These are phyloP conservation scores for Biscutella auriculata DNA, from an alignment of 441 rosid genomes.

Conservation along the genomic window DNA sequence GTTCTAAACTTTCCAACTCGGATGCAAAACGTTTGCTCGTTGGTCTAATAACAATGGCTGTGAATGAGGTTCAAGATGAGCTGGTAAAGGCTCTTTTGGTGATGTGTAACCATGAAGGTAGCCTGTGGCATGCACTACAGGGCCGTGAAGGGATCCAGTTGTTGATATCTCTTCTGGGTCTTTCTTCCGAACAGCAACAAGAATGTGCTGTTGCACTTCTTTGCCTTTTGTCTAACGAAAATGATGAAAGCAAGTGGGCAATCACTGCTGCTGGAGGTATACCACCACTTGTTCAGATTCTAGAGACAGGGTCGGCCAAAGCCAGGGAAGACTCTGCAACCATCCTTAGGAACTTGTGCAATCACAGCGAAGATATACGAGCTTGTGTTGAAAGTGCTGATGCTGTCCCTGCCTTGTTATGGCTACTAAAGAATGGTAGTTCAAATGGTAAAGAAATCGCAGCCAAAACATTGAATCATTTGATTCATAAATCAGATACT, in stretches of 20 bases:
- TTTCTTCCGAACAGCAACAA: conserved; percentile 98
- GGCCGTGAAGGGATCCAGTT: conserved; percentile 99
- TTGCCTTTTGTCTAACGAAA: conserved; percentile 84
- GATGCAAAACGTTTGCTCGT: conserved; percentile 97
- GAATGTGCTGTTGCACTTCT: conserved; percentile 99
- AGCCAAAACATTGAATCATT: conserved; percentile 91
- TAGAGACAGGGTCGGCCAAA: conserved; percentile 95
- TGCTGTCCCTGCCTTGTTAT: conserved; percentile 97
- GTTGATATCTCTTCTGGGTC: conserved; percentile 96
- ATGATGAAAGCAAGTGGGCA: conserved; percentile 99
- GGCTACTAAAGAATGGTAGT: conserved; percentile 98
- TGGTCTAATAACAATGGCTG: conserved; percentile 97
- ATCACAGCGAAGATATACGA: conserved; percentile 99
- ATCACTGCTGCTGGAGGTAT: conserved; percentile 99
- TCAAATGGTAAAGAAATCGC: conserved; percentile 96
- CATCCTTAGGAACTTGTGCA: conserved; percentile 91
- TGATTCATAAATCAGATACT: conserved; percentile 94
- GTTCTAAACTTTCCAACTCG: conserved; percentile 61
- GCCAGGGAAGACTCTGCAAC: conserved; percentile 99
- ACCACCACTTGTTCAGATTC: conserved; percentile 98
- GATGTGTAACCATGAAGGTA: conserved; percentile 80
- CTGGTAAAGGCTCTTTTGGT: conserved; percentile 77
- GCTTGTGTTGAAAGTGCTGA: conserved; percentile 99
- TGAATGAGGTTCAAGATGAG: conserved; percentile 92
- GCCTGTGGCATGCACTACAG: conserved; percentile 92